Evolutionary conservation across 2,329 filamentous ascomycete genomes (phyloP), one percentile per base, ranked within the genome.

Genomic region (Dendrostoma leiphaemia): DNA sequence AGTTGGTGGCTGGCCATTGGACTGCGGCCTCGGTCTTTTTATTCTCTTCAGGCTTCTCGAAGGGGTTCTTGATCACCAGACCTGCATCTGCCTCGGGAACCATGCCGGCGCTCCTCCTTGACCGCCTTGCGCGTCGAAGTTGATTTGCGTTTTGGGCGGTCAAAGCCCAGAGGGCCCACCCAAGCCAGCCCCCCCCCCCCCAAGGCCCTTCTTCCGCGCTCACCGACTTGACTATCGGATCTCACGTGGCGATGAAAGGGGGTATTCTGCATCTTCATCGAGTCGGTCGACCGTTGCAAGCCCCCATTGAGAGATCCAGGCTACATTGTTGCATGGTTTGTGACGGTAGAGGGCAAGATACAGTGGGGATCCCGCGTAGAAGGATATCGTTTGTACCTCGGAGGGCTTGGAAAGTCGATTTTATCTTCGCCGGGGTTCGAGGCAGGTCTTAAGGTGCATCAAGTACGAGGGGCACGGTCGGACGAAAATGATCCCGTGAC

Each of bases 141-240:
- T n/a, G n/a, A n/a, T 10, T 28, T 24, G 21, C n/a, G 46, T 31
- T 15, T 31, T 35, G 43, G 48, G 55, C 55, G 55, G 55, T 58
- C 55, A 55, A 55, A 51, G 52, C 55, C 51, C 43, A 37, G 51
- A 51, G 55, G 54, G 48, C 43, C 29, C 52, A 17, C 24, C n/a
- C n/a, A 29, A 26, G 24, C 48, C 55, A 51, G 48, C 24, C 51
- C 43, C 55, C 55, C 51, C 40, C 38, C 28, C 9, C 23, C 34
- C 38, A 29, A 28, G 31, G 35, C 13, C 44, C 31, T 48, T 44
- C 21, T 51, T 51, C 28, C 44, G 44, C 48, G 24, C 48, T 58
- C 55, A 58, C 52, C 55, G 55, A 58, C 55, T 51, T 58, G 53
- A 35, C 29, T 32, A 40, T 48, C 38, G 47, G 44, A 45, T 51